Conservation (phyloP, 441 rosid species). For the Aleurites moluccanus region DNA sequence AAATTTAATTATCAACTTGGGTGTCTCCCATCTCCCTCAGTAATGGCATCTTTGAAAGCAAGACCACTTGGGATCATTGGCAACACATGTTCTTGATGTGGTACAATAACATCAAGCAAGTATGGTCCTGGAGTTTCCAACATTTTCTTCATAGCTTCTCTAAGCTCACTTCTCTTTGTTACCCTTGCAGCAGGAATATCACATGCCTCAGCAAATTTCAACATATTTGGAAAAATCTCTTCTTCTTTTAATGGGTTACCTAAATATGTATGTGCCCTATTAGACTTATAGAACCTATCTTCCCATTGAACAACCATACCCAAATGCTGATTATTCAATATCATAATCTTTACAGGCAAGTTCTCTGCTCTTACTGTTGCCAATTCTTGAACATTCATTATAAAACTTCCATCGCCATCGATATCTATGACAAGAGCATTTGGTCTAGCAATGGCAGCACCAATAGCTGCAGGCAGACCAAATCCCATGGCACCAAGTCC, state of each 20-base stretch:
- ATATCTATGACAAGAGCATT: constrained; percentile 80
- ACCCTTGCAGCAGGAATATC: constrained; percentile 89
- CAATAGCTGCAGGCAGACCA: constrained; percentile 93
- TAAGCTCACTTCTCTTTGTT: constrained; percentile 54
- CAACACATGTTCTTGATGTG: constrained; percentile 94
- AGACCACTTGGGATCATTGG: constrained; percentile 98
- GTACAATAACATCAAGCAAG: constrained; percentile 80
- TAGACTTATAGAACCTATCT: constrained; percentile 89
- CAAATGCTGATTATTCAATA: constrained; percentile 89
- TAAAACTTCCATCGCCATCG: constrained; percentile 96
- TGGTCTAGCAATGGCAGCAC: constrained; percentile 92
- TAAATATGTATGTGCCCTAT: constrained; percentile 82
- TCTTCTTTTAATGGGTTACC: constrained; percentile 71
- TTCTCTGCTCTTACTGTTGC: constrained; percentile 84
- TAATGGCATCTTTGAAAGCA: constrained; percentile 73
- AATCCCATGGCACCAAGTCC: constrained; percentile 99
- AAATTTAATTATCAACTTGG: too few relatives aligned
- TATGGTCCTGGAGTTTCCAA: constrained; percentile 90
- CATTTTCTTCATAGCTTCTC: constrained; percentile 80
- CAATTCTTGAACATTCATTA: constrained; percentile 92
- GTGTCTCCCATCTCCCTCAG: constrained; percentile 86
- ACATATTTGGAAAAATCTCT: constrained; percentile 81
- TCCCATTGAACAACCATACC: constrained; percentile 99
- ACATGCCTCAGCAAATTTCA: constrained; percentile 81
- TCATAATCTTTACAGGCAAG: constrained; percentile 73